A percentile compares a stretch with the other conserved stretches of the same genome.
These are phyloP conservation scores for Mimosa bimucronata DNA, from an alignment of 306 rosid genomes.

Conservation along the genomic window DNA sequence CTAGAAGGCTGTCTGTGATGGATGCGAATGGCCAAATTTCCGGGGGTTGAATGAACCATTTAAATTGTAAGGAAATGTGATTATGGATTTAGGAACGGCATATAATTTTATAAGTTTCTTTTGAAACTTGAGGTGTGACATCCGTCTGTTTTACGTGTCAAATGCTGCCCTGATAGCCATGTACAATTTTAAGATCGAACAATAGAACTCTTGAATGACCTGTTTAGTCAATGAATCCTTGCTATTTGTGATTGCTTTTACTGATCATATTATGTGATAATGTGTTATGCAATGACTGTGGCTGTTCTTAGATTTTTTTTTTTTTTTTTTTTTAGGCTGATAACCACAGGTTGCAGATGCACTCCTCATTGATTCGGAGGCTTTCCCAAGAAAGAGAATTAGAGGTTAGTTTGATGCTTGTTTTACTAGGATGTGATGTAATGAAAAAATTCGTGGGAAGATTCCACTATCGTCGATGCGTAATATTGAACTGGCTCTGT, in stretches of 20 bases:
- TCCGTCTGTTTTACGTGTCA: not conserved
- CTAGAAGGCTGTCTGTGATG: slow-evolving; percentile 1
- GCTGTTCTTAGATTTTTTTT: not conserved
- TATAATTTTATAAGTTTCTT: not conserved
- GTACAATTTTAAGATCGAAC: not conserved
- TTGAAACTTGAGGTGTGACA: not conserved
- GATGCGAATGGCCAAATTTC: not conserved
- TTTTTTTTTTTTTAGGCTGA: slow-evolving; percentile 50
- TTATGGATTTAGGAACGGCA: not conserved
- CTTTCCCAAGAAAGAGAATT: slow-evolving; percentile 79
- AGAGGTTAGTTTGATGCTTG: slow-evolving; percentile 64
- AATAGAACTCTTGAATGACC: not conserved
- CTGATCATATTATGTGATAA: not conserved
- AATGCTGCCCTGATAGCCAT: not conserved
- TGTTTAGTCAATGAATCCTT: not conserved
- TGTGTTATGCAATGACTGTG: not conserved
- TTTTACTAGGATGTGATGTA: not conserved
- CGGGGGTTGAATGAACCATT: not conserved
- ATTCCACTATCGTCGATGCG: not conserved
- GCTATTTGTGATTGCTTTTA: not conserved
- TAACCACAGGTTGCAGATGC: slow-evolving; percentile 72
- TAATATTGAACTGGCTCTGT: slow-evolving; percentile 4
- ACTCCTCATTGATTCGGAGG: slow-evolving; percentile 85
- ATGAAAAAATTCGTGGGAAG: not conserved
- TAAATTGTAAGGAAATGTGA: not conserved